phyloP scores from a whole-genome alignment of 2,329 filamentous ascomycete species.

The Phaeophleospora eucalypticola region DNA sequence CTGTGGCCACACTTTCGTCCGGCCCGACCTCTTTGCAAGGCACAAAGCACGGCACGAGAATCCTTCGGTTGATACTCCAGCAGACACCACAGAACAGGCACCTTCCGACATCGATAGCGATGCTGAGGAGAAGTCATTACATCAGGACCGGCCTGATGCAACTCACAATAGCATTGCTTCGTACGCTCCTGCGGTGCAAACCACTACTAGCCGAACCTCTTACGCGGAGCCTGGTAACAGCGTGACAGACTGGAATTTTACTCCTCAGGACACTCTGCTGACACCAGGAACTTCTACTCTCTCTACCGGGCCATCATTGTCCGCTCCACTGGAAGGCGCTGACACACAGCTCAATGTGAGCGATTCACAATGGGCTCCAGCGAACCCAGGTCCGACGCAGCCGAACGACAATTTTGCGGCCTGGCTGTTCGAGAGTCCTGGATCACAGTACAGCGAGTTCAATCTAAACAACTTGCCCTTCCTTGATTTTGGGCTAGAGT shows the following conservation, averaged over 20 bases:
- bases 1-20: slow-evolving; percentile 85
- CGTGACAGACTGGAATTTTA: background rate
- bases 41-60: slow-evolving; percentile 42
- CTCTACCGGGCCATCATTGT: background rate
- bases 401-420: slow-evolving; percentile 25
- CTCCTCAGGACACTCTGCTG: background rate
- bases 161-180: too few species aligned
- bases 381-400: slow-evolving; percentile 2
- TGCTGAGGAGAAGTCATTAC: background rate
- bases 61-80: background rate
- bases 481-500: slow-evolving; percentile 26
- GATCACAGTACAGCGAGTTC: slow-evolving; percentile 23
- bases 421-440: slow-evolving; percentile 28
- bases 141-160: too few species aligned
- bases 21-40: slow-evolving; percentile 78
- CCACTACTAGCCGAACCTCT: background rate
- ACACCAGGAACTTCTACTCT: background rate
- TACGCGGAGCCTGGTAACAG: background rate
- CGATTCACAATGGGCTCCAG: background rate
- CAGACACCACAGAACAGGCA: slow-evolving; percentile 54
- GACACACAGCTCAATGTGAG: background rate
- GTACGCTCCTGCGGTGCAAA: background rate
- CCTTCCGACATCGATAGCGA: background rate
- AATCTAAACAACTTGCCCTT: slow-evolving; percentile 24
- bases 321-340: background rate